Evolutionary conservation across 768 basidiomycete genomes (phyloP).

Genomic region (Auricularia heimuer): DNA sequence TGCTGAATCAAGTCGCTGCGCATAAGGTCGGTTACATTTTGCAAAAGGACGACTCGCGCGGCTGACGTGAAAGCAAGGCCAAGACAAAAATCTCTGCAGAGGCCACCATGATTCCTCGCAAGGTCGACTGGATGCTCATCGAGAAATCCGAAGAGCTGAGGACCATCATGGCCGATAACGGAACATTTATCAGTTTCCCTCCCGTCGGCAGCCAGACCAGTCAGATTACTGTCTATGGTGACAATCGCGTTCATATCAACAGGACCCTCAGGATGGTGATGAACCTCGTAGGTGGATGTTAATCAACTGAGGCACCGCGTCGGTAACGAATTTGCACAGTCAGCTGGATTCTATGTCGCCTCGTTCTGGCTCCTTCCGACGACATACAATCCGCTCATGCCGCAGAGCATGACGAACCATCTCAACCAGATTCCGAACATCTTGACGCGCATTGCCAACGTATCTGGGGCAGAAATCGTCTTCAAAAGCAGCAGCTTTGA

Average conservation of each 20-base stretch:
- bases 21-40: constrained; percentile 50
- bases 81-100: constrained; percentile 87
- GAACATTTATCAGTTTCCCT: constrained; percentile 90
- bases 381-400: constrained; percentile 85
- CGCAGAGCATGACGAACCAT: constrained; percentile 64
- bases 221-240: constrained; percentile 87
- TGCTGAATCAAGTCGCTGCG: constrained; percentile 81
- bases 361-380: constrained; percentile 94
- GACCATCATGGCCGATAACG: constrained; percentile 90
- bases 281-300: constrained; percentile 62
- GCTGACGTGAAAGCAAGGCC: constrained; percentile 38
- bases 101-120: constrained; percentile 88
- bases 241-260: constrained; percentile 88
- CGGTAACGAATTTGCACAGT: constrained; percentile 33
- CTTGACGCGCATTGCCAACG: constrained; percentile 76
- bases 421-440: constrained; percentile 73
- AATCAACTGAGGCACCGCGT: background rate
- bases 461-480: constrained; percentile 86
- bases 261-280: constrained; percentile 89
- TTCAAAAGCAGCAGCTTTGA: constrained; percentile 98
- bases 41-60: constrained; percentile 12
- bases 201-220: constrained; percentile 87
- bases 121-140: constrained; percentile 98
- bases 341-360: constrained; percentile 93
- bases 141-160: constrained; percentile 91